Percentiles rank a stretch among this genome's conserved stretches.
These are phyloP conservation scores for Tagetes erecta DNA, from an alignment of 129 eudicot species.

Conservation along the genomic window DNA sequence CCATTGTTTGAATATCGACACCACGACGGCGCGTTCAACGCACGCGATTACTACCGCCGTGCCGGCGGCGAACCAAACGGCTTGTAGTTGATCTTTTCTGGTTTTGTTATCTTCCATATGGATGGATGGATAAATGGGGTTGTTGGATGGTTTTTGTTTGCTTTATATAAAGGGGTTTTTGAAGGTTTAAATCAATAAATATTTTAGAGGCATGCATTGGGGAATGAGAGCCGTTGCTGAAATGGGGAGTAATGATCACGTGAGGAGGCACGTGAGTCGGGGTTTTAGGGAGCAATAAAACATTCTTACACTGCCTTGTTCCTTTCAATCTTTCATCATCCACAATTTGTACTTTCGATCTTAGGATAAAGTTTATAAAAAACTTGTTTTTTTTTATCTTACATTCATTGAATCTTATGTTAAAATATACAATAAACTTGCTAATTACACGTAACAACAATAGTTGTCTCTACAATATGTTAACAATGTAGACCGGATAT, in stretches of 20 bases:
- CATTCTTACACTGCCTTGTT: constrained; percentile 43
- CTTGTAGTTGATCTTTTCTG: constrained; percentile 50
- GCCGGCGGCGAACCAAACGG: constrained; percentile 77
- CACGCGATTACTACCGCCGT: constrained; percentile 63
- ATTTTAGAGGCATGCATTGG: constrained; percentile 33
- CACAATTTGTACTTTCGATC: not conserved
- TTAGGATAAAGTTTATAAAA: not conserved
- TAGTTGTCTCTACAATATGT: too few species aligned
- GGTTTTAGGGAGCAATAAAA: constrained; percentile 39
- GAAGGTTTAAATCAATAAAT: too few species aligned
- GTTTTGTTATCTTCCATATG: constrained; percentile 35
- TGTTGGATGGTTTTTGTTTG: not conserved
- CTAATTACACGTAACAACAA: too few species aligned
- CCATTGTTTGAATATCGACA: constrained; percentile 64
- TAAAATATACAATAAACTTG: too few species aligned
- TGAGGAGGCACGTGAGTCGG: constrained; percentile 43
- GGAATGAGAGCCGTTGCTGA: constrained; percentile 33
- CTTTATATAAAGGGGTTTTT: constrained; percentile 28
- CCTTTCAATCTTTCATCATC: constrained; percentile 38
- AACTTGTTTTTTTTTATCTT: too few species aligned
- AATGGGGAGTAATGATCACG: constrained; percentile 39
- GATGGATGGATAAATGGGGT: not conserved
- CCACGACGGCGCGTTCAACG: constrained; percentile 62
- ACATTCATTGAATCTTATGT: too few species aligned
- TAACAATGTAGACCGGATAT: too few species aligned